Base-by-base conservation (phyloP, 169 alveolate species). In the Cryptosporidium parvum region DNA sequence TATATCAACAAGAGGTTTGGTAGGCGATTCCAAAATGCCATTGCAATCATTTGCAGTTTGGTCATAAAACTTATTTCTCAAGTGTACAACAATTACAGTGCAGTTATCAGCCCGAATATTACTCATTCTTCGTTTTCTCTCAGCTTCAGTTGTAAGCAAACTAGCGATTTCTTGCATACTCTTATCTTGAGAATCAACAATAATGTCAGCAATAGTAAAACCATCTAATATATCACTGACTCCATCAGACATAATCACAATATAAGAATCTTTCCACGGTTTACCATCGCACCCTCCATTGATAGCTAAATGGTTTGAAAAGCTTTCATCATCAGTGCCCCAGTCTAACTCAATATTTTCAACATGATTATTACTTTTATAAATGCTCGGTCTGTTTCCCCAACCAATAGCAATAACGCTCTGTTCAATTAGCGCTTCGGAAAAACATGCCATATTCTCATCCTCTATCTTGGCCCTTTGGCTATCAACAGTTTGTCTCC, bases 241-340 rank as follows among this genome's bases (percentile, higher is more conserved):
- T 0, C 86, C 86, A 59, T 75, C 86, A 4, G 86, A 75, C 86
- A 75, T 75, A 3, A 75, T 23, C 8, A 75, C 86, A 75, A 75
- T 42, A 31, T 75, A 75, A 18, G 51, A 45, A 9, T 70, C 67
- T 21, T 12, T 14, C 84, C 67, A 48, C 12, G 37, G 35, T 9
- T 39, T n/a, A 23, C 26, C 16, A 8, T n/a, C 39, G 5, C 7
- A 0, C 12, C 48, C 16, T 1, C 48, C 84, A 10, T 23, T 44
- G 58, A 14, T 9, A 45, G 37, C 65, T 9, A 45, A 12, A 23
- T 45, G 67, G 21, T 42, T 58, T n/a, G 53, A 37, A 35, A 21
- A n/a, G 39, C 71, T 75, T 3, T 75, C 86, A 18, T 75, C 86
- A 26, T 75, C 86, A 33, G 86, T 75, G 59, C 73, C 23, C 56